Percentiles rank a stretch among this genome's conserved stretches.
Conservation (phyloP, 2,329 filamentous ascomycete species). For the Lecanoromycetidae sp. region DNA sequence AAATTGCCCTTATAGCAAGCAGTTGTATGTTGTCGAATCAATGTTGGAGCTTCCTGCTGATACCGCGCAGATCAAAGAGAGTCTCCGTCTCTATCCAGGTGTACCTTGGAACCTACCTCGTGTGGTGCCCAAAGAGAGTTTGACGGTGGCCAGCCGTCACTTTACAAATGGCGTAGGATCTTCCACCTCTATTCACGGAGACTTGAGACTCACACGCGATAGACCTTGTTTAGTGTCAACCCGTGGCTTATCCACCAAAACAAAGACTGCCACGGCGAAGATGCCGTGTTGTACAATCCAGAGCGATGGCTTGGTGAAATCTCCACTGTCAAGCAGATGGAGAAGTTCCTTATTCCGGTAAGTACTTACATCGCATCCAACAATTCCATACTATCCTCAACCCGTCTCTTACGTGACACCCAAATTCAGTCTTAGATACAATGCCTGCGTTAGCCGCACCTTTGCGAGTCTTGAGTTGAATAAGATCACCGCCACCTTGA, state of each 20-base stretch:
- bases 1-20: slow-evolving; percentile 28
- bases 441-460: slow-evolving; percentile 27
- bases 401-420: neutral
- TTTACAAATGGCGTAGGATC: slow-evolving; percentile 22
- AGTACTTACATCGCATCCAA: neutral
- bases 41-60: neutral
- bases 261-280: slow-evolving; percentile 24
- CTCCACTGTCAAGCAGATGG: slow-evolving; percentile 17
- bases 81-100: slow-evolving; percentile 26
- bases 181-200: neutral
- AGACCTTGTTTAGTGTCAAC: slow-evolving; percentile 26
- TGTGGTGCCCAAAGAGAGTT: slow-evolving; percentile 23
- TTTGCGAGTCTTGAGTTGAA: slow-evolving; percentile 28
- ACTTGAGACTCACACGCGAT: neutral
- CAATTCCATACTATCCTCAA: too few species aligned
- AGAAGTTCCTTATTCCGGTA: slow-evolving; percentile 21
- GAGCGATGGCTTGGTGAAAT: slow-evolving; percentile 24
- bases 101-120: slow-evolving; percentile 24
- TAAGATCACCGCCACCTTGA: slow-evolving; percentile 26
- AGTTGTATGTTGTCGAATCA: slow-evolving; percentile 19
- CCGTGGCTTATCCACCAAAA: slow-evolving; percentile 27
- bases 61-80: slow-evolving; percentile 26
- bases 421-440: slow-evolving; percentile 29
- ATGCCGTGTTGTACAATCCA: slow-evolving; percentile 26
- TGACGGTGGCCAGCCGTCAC: slow-evolving; percentile 24